phyloP scores from a whole-genome alignment of 306 rosid genomes.

The Medicago arabica region DNA sequence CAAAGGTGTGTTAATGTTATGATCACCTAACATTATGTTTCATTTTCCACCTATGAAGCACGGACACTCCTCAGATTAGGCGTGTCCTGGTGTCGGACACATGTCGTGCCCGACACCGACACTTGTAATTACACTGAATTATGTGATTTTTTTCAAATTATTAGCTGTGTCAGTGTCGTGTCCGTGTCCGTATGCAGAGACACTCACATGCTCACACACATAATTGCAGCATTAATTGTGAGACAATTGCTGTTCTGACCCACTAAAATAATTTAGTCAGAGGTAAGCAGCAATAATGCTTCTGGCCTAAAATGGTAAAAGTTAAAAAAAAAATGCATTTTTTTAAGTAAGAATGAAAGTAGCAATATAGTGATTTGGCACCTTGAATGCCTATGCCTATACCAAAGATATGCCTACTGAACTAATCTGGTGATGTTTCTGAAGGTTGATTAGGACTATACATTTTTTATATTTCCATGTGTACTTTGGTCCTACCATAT shows the following conservation, averaged over 20 bases:
- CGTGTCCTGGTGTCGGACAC: too few species aligned
- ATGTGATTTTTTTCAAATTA: too few species aligned
- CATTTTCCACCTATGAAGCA: slow-evolving; percentile 38
- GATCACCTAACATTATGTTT: slow-evolving; percentile 46
- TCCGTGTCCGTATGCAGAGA: slow-evolving; percentile 40
- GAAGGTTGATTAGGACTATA: slow-evolving; percentile 27
- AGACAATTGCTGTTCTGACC: slow-evolving; percentile 29
- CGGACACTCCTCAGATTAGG: too few species aligned
- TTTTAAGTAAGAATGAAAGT: slow-evolving; percentile 1
- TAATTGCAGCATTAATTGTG: slow-evolving; percentile 31
- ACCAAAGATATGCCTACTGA: neutral
- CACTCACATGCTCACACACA: slow-evolving; percentile 45
- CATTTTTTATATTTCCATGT: slow-evolving; percentile 1
- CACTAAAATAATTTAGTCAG: too few species aligned
- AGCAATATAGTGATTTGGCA: slow-evolving; percentile 26
- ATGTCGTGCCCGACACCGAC: neutral
- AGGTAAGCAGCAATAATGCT: too few species aligned
- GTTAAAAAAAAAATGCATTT: neutral
- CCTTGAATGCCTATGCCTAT: neutral
- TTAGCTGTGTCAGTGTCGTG: too few species aligned
- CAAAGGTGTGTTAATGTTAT: slow-evolving; percentile 69
- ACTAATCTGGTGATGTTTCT: slow-evolving; percentile 30
- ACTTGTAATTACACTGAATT: too few species aligned
- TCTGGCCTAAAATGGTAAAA: slow-evolving; percentile 27
- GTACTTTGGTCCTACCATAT: slow-evolving; percentile 27